Evolutionary conservation across 148 eudicot species (phyloP), one percentile per base, ranked within the genome.

Genomic region (Camellia japonica): DNA sequence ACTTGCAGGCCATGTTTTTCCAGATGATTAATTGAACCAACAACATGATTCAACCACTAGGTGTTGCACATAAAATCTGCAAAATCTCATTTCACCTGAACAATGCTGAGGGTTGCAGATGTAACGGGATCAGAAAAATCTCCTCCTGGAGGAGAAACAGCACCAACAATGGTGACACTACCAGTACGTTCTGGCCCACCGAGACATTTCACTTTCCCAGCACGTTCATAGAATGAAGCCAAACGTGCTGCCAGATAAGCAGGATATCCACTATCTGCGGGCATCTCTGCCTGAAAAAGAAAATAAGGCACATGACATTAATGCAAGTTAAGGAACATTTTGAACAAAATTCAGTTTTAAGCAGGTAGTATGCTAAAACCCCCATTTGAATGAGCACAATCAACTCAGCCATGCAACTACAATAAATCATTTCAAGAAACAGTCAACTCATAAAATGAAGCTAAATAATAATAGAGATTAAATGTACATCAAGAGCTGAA

Each of bases 101-200:
- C 99, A 84, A 96, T 96, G 86, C 99, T 91, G 77, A 96, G 87
- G 16, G 99, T 96, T 42, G 99, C 99, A 82, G 99, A 94, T 79
- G 99, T 96, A 81, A 96, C 99, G 64, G 99, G 99, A 84, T 96
- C 99, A 67, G 99, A 96, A 90, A 96, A 96, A 86, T 96, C 99
- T 92, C 99, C 99, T 84, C 99, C 99, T 51, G 99, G 99, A 84
- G 99, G 99, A 75, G 99, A 96, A 76, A 96, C 99, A 72, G 99
- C 99, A 77, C 99, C 99, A 75, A 96, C 99, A 87, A 96, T 96
- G 64, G 99, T 96, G 60, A 96, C 99, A 92, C 99, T 96, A 43
- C 99, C 99, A 74, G 80, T 90, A 81, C 99, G 96, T 76, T 96
- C 99, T 41, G 99, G 99, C 71, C 93, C 92, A 83, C 99, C 99